phyloP scores from a whole-genome alignment of 805 yeast species.

The Candida germanica region DNA sequence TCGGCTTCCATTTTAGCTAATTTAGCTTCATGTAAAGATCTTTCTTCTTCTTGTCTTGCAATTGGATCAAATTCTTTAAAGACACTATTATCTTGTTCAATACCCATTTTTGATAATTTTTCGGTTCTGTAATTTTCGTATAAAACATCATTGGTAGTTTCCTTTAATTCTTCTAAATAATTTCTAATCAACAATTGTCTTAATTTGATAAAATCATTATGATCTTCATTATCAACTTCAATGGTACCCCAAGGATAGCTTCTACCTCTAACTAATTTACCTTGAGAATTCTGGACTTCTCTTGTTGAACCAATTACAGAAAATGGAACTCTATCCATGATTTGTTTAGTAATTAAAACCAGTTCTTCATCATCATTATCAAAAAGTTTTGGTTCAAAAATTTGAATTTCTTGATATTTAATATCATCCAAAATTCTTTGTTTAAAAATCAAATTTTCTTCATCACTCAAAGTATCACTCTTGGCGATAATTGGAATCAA shows the following conservation, averaged over 20 bases:
- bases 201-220: constrained; percentile 85
- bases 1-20: constrained; percentile 92
- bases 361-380: constrained; percentile 87
- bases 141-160: constrained; percentile 67
- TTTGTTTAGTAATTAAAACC: constrained; percentile 56
- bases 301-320: constrained; percentile 91
- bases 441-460: constrained; percentile 77
- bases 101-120: constrained; percentile 77
- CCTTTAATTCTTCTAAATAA: constrained; percentile 91
- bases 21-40: constrained; percentile 88
- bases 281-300: constrained; percentile 66
- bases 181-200: constrained; percentile 86
- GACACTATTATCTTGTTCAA: constrained; percentile 88
- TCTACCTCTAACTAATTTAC: constrained; percentile 85
- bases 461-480: constrained; percentile 88
- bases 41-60: constrained; percentile 89
- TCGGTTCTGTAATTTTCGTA: constrained; percentile 89
- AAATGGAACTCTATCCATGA: constrained; percentile 76
- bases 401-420: constrained; percentile 63
- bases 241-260: constrained; percentile 95
- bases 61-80: constrained; percentile 94
- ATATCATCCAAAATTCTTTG: constrained; percentile 75
- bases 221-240: constrained; percentile 92
- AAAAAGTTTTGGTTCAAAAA: constrained; percentile 72
- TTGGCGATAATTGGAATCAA: constrained; percentile 93